phyloP scores from a whole-genome alignment of 768 basidiomycete genomes.

The Leccinum arenicola region DNA sequence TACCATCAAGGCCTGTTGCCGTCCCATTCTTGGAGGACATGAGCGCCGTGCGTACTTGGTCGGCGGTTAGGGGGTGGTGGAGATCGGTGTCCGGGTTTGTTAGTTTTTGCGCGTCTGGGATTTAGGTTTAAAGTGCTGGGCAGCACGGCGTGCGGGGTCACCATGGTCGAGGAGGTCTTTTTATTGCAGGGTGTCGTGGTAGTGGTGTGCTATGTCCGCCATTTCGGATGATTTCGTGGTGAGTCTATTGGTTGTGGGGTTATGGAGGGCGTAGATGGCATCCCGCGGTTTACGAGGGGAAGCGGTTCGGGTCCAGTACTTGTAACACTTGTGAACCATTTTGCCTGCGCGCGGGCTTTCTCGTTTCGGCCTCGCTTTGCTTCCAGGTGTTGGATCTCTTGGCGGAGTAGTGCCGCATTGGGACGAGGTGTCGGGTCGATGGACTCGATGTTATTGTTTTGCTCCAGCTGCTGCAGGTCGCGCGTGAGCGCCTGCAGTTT shows the following conservation, averaged over 20 bases:
- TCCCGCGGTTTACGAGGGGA: conserved; percentile 13
- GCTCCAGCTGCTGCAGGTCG: not conserved
- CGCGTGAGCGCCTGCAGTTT: not conserved
- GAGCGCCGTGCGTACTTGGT: not conserved
- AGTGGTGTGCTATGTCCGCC: conserved; percentile 25
- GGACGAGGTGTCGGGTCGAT: not conserved
- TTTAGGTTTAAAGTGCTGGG: not conserved
- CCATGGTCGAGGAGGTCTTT: not conserved
- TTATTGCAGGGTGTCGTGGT: conserved; percentile 24
- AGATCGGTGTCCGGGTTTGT: conserved; percentile 3
- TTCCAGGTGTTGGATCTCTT: not conserved
- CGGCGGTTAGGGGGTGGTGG: conserved; percentile 25
- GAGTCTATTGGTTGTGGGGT: not conserved
- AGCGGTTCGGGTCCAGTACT: conserved; percentile 7
- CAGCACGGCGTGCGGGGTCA: not conserved
- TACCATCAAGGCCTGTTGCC: no score
- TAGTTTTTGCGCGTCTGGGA: not conserved
- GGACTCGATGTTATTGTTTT: not conserved
- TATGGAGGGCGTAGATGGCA: conserved; percentile 13
- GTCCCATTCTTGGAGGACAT: no score
- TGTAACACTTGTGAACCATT: not conserved
- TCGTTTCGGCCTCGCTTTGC: not conserved
- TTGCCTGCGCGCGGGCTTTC: not conserved
- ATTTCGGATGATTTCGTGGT: conserved; percentile 23
- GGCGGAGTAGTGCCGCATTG: not conserved